Conservation (phyloP, 768 basidiomycete species). For the Tricholoma matsutake region DNA sequence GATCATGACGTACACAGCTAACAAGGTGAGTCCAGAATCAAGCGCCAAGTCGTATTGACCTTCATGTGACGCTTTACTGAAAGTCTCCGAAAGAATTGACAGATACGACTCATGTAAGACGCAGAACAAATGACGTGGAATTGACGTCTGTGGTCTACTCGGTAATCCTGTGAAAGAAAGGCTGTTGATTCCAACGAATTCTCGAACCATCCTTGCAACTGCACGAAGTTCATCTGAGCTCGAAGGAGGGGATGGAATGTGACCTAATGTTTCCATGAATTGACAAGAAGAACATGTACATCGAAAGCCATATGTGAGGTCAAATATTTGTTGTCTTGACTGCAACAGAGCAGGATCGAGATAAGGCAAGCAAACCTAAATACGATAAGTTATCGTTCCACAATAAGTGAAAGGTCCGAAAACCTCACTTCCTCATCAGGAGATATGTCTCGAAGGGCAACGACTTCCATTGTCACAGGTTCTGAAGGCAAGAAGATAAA, state of each 20-base stretch:
- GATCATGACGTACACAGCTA: slow-evolving; percentile 64
- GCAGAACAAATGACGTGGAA: slow-evolving; percentile 40
- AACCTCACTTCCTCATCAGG: slow-evolving; percentile 61
- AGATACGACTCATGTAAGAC: slow-evolving; percentile 60
- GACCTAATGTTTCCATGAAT: slow-evolving; percentile 36
- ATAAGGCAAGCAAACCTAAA: slow-evolving; percentile 71
- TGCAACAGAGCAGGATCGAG: slow-evolving; percentile 72
- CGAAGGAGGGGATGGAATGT: slow-evolving; percentile 37
- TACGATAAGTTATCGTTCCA: neutral
- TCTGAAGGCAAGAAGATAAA: slow-evolving; percentile 42
- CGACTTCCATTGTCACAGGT: slow-evolving; percentile 56
- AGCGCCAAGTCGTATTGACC: slow-evolving; percentile 52
- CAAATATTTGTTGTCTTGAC: slow-evolving; percentile 55
- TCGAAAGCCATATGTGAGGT: slow-evolving; percentile 63
- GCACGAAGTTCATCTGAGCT: slow-evolving; percentile 27
- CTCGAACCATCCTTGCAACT: slow-evolving; percentile 32
- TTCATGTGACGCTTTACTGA: slow-evolving; percentile 71
- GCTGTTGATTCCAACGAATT: slow-evolving; percentile 34
- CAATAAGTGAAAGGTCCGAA: neutral
- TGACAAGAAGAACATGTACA: slow-evolving; percentile 61
- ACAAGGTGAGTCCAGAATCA: slow-evolving; percentile 49
- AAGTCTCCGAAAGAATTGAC: slow-evolving; percentile 53
- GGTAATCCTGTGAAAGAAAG: slow-evolving; percentile 26
- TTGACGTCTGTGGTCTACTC: slow-evolving; percentile 23
- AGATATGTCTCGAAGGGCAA: slow-evolving; percentile 56